Base-by-base conservation (phyloP, 2,329 filamentous ascomycete genomes). In the Aspergillus fijiensis region DNA sequence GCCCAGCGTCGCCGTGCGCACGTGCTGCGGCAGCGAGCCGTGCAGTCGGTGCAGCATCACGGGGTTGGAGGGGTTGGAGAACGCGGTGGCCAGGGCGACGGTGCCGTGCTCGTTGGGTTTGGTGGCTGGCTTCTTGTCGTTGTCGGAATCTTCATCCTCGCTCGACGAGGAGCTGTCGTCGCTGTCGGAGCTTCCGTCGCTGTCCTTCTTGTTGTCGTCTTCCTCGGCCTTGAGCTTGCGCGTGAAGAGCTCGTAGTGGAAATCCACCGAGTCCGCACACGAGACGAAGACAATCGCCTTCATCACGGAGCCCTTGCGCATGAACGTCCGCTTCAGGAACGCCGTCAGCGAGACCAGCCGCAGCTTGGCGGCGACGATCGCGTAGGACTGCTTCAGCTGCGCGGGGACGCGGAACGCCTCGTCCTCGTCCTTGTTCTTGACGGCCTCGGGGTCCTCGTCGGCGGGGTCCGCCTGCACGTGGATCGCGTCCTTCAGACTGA, bases 211-310 rank as follows among this genome's bases (percentile, higher is more conserved):
- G 31, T 69, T 59, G 52, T 68, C 65, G 5, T 71, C 69, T 58
- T 66, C 55, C 49, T 73, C 63, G 21, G 59, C 48, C 52, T 66
- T 63, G 19, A 72, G 64, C 53, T 76, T 75, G 19, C 77, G 78
- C 6, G 82, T 88, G 59, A 99, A 85, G 3, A 96, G 80, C 62
- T 96, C 90, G 73, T 92, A 98, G 74, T 98, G 94, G 69, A 97
- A 99, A 73, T 99, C 92, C 60, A 98, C 95, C 1, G 92, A 95
- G 74, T 99, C 95, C 21, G 95, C 93, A 70, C 95, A 99, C 11
- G 94, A 96, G 52, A 99, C 90, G 78, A 99, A 99, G 39, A 99
- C 84, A 62, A 99, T 97, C 23, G 90, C 91, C 76, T 99, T 98
- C 91, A 96, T 97, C 19, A 96, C 90, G 1, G 91, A 92, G 0